phyloP scores from a whole-genome alignment of 164 flowering plant species.

The Stephania cephalantha region DNA sequence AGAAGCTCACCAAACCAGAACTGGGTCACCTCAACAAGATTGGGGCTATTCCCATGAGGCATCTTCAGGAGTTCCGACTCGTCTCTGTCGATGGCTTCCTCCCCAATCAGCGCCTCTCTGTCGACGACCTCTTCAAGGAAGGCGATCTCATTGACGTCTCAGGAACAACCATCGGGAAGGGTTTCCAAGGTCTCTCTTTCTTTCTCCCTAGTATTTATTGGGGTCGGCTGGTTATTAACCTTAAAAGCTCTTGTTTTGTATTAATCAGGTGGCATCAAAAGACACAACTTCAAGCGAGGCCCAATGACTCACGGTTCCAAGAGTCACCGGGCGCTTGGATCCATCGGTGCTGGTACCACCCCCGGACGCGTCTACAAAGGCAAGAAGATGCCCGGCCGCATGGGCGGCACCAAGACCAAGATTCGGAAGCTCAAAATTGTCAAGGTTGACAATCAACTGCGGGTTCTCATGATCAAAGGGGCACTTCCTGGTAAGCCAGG shows the following conservation, averaged over 20 bases:
- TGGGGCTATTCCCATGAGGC: conserved; percentile 77
- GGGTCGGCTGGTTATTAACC: no score
- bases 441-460: conserved; percentile 75
- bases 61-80: conserved; percentile 89
- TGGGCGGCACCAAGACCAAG: conserved; percentile 90
- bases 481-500: conserved; percentile 99
- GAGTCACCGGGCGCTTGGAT: conserved; percentile 86
- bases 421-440: conserved; percentile 77
- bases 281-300: conserved; percentile 79
- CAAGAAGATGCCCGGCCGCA: conserved; percentile 98
- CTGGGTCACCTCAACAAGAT: conserved; percentile 78
- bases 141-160: conserved; percentile 94
- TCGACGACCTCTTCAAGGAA: conserved; percentile 74
- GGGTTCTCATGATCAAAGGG: conserved; percentile 85
- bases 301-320: conserved; percentile 96
- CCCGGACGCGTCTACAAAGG: conserved; percentile 91
- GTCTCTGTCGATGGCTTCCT: conserved; percentile 56
- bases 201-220: not conserved
- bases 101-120: conserved; percentile 52
- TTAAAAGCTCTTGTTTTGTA: not conserved
- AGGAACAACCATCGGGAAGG: conserved; percentile 92
- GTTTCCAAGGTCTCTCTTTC: conserved; percentile 69
- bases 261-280: conserved; percentile 79
- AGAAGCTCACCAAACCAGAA: conserved; percentile 84
- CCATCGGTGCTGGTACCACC: conserved; percentile 97